A percentile compares a stretch with the other conserved stretches of the same genome.
These are phyloP conservation scores for Toxoplasma gondii DNA, from an alignment of 169 alveolate genomes.

Conservation along the genomic window DNA sequence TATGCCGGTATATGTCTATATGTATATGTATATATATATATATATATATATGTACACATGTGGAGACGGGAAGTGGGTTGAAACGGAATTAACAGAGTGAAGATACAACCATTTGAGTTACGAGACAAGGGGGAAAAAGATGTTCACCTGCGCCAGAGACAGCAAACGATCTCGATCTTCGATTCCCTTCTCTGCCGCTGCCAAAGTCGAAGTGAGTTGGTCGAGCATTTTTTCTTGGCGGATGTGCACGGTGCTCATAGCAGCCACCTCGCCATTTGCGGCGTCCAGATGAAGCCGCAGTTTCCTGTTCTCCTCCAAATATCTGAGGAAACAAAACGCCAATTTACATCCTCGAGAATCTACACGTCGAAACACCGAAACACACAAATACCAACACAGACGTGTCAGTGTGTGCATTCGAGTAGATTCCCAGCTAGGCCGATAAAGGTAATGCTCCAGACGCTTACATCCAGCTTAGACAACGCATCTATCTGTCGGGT, in stretches of 20 bases:
- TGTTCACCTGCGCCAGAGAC: not conserved
- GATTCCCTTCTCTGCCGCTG: constrained; percentile 19
- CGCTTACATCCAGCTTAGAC: no score
- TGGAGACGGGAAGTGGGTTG: no score
- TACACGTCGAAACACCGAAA: not conserved
- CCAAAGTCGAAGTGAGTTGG: not conserved
- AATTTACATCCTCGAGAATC: not conserved
- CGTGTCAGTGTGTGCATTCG: no score
- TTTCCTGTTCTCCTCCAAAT: not conserved
- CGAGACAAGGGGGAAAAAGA: not conserved
- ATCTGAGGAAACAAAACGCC: not conserved
- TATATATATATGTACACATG: no score
- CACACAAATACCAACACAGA: no score
- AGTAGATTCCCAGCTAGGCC: no score
- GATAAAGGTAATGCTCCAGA: no score
- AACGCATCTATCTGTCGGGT: no score
- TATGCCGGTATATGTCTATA: no score
- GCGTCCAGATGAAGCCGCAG: constrained; percentile 7
- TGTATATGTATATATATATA: no score
- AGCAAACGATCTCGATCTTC: not conserved
- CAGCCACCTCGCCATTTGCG: constrained; percentile 5
- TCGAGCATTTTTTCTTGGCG: not conserved
- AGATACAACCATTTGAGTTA: not conserved
- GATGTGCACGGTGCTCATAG: not conserved
- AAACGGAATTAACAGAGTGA: not conserved